Base-by-base conservation (phyloP, 169 alveolate species). In the Plasmodium gonderi region DNA sequence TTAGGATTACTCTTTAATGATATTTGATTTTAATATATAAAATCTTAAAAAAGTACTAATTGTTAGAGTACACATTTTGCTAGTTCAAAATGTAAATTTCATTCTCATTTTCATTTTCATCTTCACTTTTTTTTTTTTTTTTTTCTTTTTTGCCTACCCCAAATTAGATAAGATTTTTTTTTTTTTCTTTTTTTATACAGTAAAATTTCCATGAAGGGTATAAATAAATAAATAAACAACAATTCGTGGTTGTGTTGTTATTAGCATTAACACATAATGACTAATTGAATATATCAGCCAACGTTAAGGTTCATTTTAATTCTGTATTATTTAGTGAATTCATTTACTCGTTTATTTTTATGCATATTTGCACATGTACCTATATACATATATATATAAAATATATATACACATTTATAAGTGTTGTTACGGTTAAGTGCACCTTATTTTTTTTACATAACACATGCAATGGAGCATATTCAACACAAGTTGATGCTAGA, bases 1-100 rank as follows among this genome's bases (percentile, higher is more conserved):
- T n/a, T 75, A 75, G 81, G 81, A 75, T 75, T 75, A 40, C 81
- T 75, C 81, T 75, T 75, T 49, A 75, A 17, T 17, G 68, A 38
- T 36, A 38, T 42, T 38, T 42, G 26, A 60, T 60, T 17, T 60
- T 60, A 60, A 60, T 36, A 36, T 60, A 60, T 23, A 60, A 60
- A 60, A 60, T 60, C 40, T 20, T 60, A 36, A 60, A 60, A 60
- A 36, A 60, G 33, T 20, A 60, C 36, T 14, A 60, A 60, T 60
- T 60, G 26, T 60, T 60, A 12, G 72, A 7, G 72, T 60, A 60
- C 17, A 60, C 26, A 60, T 60, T 60, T 60, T n/a, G 17, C 72
- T 36, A 60, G 72, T 17, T 60, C 72, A 60, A 60, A 60, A 60
- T 17, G 72, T 60, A 60, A 60, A 60, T 60, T 60, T 2, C 17